Evolutionary conservation across 495 filamentous ascomycete genomes (phyloP).

Genomic region (Delitschia confertaspora): DNA sequence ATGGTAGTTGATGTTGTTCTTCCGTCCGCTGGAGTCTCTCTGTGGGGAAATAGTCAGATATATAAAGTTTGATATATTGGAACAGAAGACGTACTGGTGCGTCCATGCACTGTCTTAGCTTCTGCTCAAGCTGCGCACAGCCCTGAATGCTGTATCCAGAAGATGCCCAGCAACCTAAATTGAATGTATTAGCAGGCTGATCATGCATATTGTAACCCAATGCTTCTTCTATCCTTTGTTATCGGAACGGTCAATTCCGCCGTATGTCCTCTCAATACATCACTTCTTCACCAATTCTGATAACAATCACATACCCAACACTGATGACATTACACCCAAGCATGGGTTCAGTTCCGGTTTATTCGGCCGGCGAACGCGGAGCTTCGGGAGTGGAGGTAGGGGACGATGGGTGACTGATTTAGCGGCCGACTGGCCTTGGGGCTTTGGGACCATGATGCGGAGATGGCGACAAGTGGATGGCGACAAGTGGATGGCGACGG

Average conservation of each 20-base stretch:
- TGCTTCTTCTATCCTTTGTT: too few species aligned
- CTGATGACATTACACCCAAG: constrained; percentile 73
- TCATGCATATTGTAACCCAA: too few species aligned
- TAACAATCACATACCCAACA: constrained; percentile 60
- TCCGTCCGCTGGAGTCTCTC: constrained; percentile 55
- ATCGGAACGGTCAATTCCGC: too few species aligned
- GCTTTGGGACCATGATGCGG: constrained; percentile 43
- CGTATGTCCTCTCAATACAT: neutral
- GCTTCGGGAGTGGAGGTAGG: constrained; percentile 73
- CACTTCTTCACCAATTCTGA: neutral
- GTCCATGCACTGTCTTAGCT: constrained; percentile 91
- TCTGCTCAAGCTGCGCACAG: constrained; percentile 71
- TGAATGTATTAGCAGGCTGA: constrained; percentile 5
- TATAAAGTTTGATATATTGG: neutral
- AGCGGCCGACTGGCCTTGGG: constrained; percentile 16
- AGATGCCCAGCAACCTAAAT: constrained; percentile 87
- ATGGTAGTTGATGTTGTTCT: constrained; percentile 94
- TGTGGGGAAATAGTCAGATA: constrained; percentile 31
- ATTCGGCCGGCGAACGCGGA: constrained; percentile 80
- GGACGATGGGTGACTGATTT: constrained; percentile 45
- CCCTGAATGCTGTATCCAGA: constrained; percentile 63
- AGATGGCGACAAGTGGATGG: neutral
- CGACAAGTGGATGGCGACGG: neutral
- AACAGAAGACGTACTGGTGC: constrained; percentile 47
- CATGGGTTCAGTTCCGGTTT: constrained; percentile 68